Base-by-base conservation (phyloP, 495 filamentous ascomycete species). In the Xylaria palmicola region DNA sequence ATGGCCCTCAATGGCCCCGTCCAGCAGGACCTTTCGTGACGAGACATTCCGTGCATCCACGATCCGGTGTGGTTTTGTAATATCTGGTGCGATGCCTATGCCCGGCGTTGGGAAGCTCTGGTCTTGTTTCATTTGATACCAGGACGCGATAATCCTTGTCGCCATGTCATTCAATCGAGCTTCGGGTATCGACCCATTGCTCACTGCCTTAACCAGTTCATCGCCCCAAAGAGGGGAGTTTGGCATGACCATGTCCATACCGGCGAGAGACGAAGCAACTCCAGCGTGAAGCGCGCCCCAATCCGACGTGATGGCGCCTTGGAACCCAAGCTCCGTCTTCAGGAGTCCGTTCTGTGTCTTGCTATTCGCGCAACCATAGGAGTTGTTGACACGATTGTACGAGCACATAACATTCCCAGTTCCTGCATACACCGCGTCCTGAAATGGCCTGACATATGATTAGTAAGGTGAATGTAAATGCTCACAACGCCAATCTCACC, bases 351-450 rank as follows among this genome's bases (percentile, higher is more conserved):
- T 83, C 19, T 84, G 68, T 0, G 74, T 62, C 4, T 84, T 74
- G 20, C 72, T 74, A 62, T 84, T 85, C 57, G 81, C 74, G 49
- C 83, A 86, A 7, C 75, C 74, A 55, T 81, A 82, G 1, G 74
- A 80, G 4, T 77, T 77, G 55, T 85, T 85, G n/a, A 86, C 47
- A 27, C 79, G 76, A 44, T 84, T 80, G 65, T 86, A 86, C 7
- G 79, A 81, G 68, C 83, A 85, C 81, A 86, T 85, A 24, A 84
- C 63, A 19, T 69, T 75, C 0, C 77, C 80, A 8, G 78, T 76
- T 4, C 79, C 75, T 1, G 84, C 82, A 29, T 77, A 72, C 1
- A 83, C 76, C 0, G 82, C 81, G 56, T 86, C 77, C 15, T 80
- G 78, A 67, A 89, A 90, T 0, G 85, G 84, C 75, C 59, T 61